Conservation (phyloP, 495 filamentous ascomycete species). For the Cladorrhinum samala region DNA sequence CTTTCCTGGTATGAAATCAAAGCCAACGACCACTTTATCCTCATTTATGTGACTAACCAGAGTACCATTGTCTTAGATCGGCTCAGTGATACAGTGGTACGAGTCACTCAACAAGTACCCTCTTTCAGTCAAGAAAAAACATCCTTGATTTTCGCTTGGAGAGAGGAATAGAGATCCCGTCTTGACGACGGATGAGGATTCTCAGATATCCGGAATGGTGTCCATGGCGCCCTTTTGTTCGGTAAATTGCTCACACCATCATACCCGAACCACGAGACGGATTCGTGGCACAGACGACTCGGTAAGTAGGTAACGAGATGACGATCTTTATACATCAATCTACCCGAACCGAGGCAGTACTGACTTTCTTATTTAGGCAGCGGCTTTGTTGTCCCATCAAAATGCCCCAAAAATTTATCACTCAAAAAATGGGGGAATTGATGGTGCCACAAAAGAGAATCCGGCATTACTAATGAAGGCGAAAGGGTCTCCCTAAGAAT, state of each 20-base stretch:
- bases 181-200: background rate
- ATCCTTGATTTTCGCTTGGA: background rate
- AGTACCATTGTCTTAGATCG: too few species aligned
- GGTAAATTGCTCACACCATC: background rate
- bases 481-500: background rate
- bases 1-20: slow-evolving; percentile 44
- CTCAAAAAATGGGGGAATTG: too few species aligned
- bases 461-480: too few species aligned
- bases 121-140: background rate
- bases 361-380: background rate
- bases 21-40: too few species aligned
- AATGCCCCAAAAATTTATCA: too few species aligned
- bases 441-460: background rate
- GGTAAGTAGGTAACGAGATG: background rate
- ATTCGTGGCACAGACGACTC: background rate
- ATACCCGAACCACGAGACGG: background rate
- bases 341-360: background rate
- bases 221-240: background rate
- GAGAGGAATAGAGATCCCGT: background rate
- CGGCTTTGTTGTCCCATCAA: too few species aligned
- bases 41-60: too few species aligned
- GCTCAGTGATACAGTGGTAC: slow-evolving; percentile 2
- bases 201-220: background rate
- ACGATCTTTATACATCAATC: too few species aligned
- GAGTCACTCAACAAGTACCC: slow-evolving; percentile 1